Base-by-base conservation (phyloP, 257 asterid genomes). In the Apocynum venetum region DNA sequence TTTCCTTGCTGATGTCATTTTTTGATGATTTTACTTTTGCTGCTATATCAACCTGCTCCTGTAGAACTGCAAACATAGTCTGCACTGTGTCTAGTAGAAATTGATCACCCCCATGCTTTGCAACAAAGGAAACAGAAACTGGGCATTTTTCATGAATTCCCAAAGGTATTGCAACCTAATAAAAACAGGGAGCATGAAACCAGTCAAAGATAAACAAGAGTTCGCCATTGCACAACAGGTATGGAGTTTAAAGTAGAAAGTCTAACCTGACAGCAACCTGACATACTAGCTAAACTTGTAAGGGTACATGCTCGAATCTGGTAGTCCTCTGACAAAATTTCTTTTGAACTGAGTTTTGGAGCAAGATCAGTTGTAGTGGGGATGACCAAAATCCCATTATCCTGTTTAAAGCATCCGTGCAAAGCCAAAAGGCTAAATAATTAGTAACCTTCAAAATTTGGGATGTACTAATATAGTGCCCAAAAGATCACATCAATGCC, bases 191-290 rank as follows among this genome's bases (percentile, higher is more conserved):
- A 69, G 73, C 36, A 77, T 44, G 67, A 59, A 44, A 52, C 7
- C 52, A 68, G 73, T 19, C 40, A 46, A 61, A 67, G 66, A 53
- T 55, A 36, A 72, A 14, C 25, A 35, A 40, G 0, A 20, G 2
- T 10, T 47, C 31, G 55, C 59, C 40, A 40, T 53, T n/a, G 53
- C 43, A 64, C 0, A 76, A 5, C 20, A 49, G 70, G 44, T 57
- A 46, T 36, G 31, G 71, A 52, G 76, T 59, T 72, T 71, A 79
- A 80, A 79, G 69, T 43, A n/a, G 74, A 75, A 77, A 76, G 0
- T 46, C 81, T 77, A 78, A 96, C 99, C 99, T 96, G 98, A 80
- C 99, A 96, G 80, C 98, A 94, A 82, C 99, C 99, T 40, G 98
- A 91, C 89, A 96, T 82, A 87, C 98, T 96, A 81, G 94, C 98